Evolutionary conservation across 2,329 filamentous ascomycete genomes (phyloP).

Genomic region (Chrysoporthe puriensis): DNA sequence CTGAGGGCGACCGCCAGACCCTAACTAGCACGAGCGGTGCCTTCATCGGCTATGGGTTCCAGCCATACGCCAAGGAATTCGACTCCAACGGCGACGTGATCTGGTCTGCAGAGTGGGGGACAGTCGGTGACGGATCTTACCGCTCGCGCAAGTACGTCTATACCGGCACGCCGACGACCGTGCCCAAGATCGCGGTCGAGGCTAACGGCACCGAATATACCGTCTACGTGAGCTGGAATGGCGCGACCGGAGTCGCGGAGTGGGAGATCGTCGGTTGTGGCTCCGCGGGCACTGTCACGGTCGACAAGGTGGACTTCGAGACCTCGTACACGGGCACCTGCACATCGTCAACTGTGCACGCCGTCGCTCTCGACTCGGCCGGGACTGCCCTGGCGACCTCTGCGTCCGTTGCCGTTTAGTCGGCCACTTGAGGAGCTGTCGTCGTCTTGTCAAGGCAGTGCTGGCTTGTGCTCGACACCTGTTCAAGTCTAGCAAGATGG

Average conservation of each 20-base stretch:
- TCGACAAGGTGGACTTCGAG: conserved; percentile 19
- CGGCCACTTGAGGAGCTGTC: background rate
- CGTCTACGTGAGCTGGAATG: conserved; percentile 24
- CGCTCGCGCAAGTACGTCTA: conserved; percentile 16
- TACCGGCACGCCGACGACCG: conserved; percentile 7
- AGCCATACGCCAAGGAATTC: conserved; percentile 23
- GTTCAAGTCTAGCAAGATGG: background rate
- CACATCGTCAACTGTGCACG: conserved; percentile 6
- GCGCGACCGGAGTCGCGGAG: conserved; percentile 14
- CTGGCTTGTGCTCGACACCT: background rate
- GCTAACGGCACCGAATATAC: background rate
- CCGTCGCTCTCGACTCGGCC: conserved; percentile 1
- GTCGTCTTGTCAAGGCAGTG: background rate
- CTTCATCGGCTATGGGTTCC: conserved; percentile 31
- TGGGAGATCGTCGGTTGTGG: conserved; percentile 20
- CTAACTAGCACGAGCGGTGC: conserved; percentile 29
- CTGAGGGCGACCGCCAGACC: conserved; percentile 18
- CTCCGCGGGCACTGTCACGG: background rate
- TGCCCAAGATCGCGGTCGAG: conserved; percentile 14
- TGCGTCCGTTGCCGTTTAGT: background rate
- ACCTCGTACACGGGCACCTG: conserved; percentile 14
- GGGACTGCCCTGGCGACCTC: conserved; percentile 9
- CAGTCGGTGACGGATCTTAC: conserved; percentile 16
- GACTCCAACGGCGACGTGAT: conserved; percentile 3
- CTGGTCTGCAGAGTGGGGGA: conserved; percentile 19